Percentiles rank a stretch among this genome's conserved stretches.
Conservation (phyloP, 2,329 filamentous ascomycete genomes). For the Colletotrichum orbiculare region DNA sequence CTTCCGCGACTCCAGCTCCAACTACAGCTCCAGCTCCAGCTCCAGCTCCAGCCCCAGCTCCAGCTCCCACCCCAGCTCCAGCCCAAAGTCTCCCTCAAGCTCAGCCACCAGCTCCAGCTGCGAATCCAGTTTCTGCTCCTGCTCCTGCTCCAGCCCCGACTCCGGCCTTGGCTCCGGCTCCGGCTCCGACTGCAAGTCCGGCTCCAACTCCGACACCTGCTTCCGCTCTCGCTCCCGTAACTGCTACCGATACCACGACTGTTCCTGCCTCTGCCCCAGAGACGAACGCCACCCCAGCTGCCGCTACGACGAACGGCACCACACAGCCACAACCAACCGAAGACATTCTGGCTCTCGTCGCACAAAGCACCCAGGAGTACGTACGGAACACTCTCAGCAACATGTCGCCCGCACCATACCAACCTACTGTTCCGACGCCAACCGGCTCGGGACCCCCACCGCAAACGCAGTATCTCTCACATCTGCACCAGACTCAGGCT, state of each 20-base stretch:
- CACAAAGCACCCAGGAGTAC: constrained; percentile 57
- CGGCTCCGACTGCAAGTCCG: neutral
- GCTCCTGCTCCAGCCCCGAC: constrained; percentile 18
- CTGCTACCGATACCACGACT: constrained; percentile 26
- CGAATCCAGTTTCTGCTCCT: constrained; percentile 5
- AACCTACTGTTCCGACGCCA: constrained; percentile 51
- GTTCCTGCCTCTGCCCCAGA: constrained; percentile 34
- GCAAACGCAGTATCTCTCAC: constrained; percentile 50
- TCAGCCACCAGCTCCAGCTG: neutral
- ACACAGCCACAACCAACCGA: constrained; percentile 45
- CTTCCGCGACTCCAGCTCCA: neutral
- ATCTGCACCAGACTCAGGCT: constrained; percentile 49
- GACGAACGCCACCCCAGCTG: constrained; percentile 36
- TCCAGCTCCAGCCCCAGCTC: neutral
- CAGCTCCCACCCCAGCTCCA: neutral
- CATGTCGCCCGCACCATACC: constrained; percentile 55
- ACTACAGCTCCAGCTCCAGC: constrained; percentile 4
- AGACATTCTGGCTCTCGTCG: constrained; percentile 56
- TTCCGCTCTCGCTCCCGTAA: neutral
- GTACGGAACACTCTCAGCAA: constrained; percentile 57
- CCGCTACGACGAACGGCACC: constrained; percentile 45
- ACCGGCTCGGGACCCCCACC: constrained; percentile 47
- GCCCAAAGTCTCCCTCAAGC: neutral
- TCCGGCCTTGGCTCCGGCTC: constrained; percentile 31
- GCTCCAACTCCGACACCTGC: constrained; percentile 2